Percentiles rank a stretch among this genome's conserved stretches.
These are phyloP conservation scores for Herpetospermum pedunculosum DNA, from an alignment of 306 rosid genomes.

Conservation along the genomic window DNA sequence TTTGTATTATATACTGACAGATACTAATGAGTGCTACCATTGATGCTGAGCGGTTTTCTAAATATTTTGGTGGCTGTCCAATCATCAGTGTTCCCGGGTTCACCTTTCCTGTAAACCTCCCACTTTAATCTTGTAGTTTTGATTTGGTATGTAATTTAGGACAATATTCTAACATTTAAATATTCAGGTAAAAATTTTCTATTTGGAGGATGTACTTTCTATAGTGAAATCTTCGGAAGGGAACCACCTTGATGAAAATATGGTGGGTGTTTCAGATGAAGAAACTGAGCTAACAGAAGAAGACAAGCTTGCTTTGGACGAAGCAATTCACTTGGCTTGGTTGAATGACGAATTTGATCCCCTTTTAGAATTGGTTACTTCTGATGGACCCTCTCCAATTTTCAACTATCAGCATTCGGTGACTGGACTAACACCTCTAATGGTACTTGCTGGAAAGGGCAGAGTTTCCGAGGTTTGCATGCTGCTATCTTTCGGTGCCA, in stretches of 20 bases:
- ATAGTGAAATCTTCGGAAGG: slow-evolving; percentile 33
- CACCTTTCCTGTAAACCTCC: slow-evolving; percentile 67
- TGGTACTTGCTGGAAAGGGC: slow-evolving; percentile 92
- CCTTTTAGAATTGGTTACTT: slow-evolving; percentile 64
- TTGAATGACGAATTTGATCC: slow-evolving; percentile 60
- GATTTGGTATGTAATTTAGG: slow-evolving; percentile 5
- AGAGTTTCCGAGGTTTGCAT: slow-evolving; percentile 65
- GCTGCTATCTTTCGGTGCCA: slow-evolving; percentile 78
- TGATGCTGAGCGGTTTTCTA: slow-evolving; percentile 72
- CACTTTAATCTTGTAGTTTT: slow-evolving; percentile 12
- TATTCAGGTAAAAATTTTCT: slow-evolving; percentile 65
- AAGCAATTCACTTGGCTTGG: slow-evolving; percentile 82
- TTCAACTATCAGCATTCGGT: slow-evolving; percentile 73
- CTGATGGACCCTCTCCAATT: slow-evolving; percentile 33
- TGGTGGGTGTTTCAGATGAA: slow-evolving; percentile 17
- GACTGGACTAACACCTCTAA: slow-evolving; percentile 64
- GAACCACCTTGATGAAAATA: slow-evolving; percentile 43
- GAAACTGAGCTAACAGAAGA: slow-evolving; percentile 42
- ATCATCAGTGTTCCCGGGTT: slow-evolving; percentile 79
- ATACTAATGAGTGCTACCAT: slow-evolving; percentile 94
- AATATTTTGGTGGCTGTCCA: slow-evolving; percentile 93
- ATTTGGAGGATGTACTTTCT: slow-evolving; percentile 84
- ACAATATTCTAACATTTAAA: slow-evolving; percentile 10
- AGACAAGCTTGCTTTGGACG: slow-evolving; percentile 58
- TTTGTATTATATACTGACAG: slow-evolving; percentile 25